Percentiles rank a stretch among this genome's conserved stretches.
phyloP scores from a whole-genome alignment of 352 stramenopile species.

The Thraustochytrium sp. region DNA sequence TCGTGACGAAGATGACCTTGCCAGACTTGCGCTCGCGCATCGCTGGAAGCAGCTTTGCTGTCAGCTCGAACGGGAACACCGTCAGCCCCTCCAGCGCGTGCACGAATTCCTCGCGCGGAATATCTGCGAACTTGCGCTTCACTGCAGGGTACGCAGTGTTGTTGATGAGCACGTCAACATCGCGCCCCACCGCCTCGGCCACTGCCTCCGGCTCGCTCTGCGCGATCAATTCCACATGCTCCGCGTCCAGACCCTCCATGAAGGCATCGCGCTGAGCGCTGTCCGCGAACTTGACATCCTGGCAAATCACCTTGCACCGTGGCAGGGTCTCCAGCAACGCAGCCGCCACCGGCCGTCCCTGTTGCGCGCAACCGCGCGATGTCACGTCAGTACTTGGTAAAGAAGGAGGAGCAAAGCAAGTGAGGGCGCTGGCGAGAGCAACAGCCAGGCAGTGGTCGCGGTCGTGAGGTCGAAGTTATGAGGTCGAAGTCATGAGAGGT shows the following conservation, averaged over 20 bases:
- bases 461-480: too few relatives aligned
- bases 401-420: too few relatives aligned
- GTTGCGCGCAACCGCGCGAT: background rate
- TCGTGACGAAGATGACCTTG: constrained; percentile 18
- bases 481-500: too few relatives aligned
- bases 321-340: background rate
- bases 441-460: too few relatives aligned
- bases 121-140: background rate
- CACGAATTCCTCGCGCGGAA: background rate
- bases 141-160: constrained; percentile 1
- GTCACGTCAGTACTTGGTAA: too few relatives aligned
- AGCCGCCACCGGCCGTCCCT: background rate
- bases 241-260: background rate
- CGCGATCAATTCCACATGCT: background rate
- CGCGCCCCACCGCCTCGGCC: background rate
- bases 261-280: background rate
- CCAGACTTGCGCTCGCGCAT: background rate
- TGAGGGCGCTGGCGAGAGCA: too few relatives aligned
- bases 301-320: background rate
- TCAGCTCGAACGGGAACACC: constrained; percentile 19
- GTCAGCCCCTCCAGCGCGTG: background rate
- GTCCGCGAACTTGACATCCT: background rate
- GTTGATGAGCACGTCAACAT: background rate
- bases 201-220: background rate
- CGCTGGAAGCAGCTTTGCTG: background rate